These are phyloP conservation scores for Malassezia sp. DNA, from an alignment of 1,284 basidiomycete species.

Conservation along the genomic window DNA sequence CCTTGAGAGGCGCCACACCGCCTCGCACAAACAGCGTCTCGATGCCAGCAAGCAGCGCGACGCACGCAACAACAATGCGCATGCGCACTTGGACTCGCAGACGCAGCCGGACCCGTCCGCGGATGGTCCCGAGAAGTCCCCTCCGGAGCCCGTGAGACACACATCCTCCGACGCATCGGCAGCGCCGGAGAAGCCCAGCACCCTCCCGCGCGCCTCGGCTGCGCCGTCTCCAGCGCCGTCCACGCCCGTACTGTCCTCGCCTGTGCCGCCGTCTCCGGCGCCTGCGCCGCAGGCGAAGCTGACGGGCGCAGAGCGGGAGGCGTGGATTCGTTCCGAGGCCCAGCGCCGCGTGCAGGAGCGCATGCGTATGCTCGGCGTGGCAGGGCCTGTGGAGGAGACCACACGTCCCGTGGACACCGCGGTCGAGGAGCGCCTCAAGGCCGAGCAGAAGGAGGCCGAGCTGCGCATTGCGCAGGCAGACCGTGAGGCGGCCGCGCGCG, in stretches of 20 bases:
- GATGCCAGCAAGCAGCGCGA: slow-evolving; percentile 61
- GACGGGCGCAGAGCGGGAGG: slow-evolving; percentile 71
- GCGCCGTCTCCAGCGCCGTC: not conserved
- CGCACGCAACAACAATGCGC: slow-evolving; percentile 65
- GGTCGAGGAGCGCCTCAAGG: slow-evolving; percentile 38
- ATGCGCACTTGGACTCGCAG: slow-evolving; percentile 14
- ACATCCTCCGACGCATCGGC: slow-evolving; percentile 13
- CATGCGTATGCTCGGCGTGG: slow-evolving; percentile 70
- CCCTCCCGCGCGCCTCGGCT: not conserved
- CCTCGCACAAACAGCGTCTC: slow-evolving; percentile 56
- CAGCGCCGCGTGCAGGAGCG: slow-evolving; percentile 73
- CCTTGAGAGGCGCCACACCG: slow-evolving; percentile 67
- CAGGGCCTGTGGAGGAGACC: slow-evolving; percentile 47
- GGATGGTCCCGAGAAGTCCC: not conserved
- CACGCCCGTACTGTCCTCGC: not conserved
- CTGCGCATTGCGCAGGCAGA: slow-evolving; percentile 39
- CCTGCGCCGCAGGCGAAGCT: slow-evolving; percentile 56
- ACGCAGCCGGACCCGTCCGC: no score
- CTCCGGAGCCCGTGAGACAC: slow-evolving; percentile 16
- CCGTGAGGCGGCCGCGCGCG: slow-evolving; percentile 39
- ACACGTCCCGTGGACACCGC: slow-evolving; percentile 24
- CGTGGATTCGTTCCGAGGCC: slow-evolving; percentile 69
- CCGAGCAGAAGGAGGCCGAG: slow-evolving; percentile 38
- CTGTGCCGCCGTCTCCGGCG: slow-evolving; percentile 41
- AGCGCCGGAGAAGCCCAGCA: not conserved